Conservation (phyloP, 306 rosid genomes). For the Quercus cerris region DNA sequence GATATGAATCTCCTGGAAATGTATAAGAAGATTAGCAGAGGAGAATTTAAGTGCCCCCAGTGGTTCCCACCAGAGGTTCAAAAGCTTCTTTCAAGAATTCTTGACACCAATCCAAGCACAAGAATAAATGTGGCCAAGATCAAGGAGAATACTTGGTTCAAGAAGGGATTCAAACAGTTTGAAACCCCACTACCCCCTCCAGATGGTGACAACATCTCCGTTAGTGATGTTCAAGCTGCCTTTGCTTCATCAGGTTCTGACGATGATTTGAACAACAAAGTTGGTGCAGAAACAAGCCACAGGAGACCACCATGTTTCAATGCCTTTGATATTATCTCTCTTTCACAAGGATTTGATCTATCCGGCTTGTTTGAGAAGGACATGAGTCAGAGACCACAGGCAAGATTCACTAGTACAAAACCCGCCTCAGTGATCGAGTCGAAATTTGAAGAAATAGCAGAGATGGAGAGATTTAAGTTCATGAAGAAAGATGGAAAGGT, state of each 20-base stretch:
- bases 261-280: background rate
- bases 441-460: slow-evolving; percentile 57
- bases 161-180: slow-evolving; percentile 35
- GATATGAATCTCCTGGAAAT: slow-evolving; percentile 47
- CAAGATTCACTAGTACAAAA: slow-evolving; percentile 39
- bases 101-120: slow-evolving; percentile 53
- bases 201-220: background rate
- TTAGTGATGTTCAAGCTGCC: slow-evolving; percentile 21
- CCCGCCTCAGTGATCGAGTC: slow-evolving; percentile 48
- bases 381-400: background rate
- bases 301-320: slow-evolving; percentile 43
- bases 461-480: slow-evolving; percentile 44
- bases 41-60: slow-evolving; percentile 53
- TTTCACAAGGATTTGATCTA: slow-evolving; percentile 64
- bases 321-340: slow-evolving; percentile 74
- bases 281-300: background rate
- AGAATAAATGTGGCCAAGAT: slow-evolving; percentile 40
- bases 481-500: slow-evolving; percentile 45
- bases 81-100: slow-evolving; percentile 51
- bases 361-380: slow-evolving; percentile 63
- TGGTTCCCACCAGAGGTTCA: slow-evolving; percentile 53
- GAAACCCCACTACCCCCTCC: slow-evolving; percentile 13
- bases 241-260: slow-evolving; percentile 19
- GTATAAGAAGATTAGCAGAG: slow-evolving; percentile 57
- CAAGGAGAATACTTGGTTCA: slow-evolving; percentile 57